Conservation (phyloP, 2,329 filamentous ascomycete genomes). For the Sordariomycetes sp. region DNA sequence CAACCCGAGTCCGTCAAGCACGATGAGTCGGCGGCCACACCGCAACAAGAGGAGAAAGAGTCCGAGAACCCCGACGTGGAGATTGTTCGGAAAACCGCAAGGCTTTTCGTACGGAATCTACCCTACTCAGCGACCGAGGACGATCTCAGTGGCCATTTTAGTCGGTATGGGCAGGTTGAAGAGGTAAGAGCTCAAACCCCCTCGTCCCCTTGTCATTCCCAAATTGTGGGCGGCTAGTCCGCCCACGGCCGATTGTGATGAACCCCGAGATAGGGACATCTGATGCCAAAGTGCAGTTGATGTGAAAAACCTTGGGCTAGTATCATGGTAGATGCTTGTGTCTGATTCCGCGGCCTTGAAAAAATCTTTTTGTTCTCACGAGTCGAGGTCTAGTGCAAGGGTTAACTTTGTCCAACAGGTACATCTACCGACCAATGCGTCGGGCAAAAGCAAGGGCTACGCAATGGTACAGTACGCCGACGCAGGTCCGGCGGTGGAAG, state of each 20-base stretch:
- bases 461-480: constrained; percentile 74
- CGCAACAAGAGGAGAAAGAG: background rate
- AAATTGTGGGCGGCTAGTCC: constrained; percentile 5
- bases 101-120: constrained; percentile 83
- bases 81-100: constrained; percentile 59
- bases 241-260: constrained; percentile 54
- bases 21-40: background rate
- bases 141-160: constrained; percentile 64
- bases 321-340: constrained; percentile 55
- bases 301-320: constrained; percentile 70
- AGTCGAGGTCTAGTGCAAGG: constrained; percentile 25
- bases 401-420: constrained; percentile 48
- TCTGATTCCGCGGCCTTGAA: constrained; percentile 50
- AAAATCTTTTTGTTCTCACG: constrained; percentile 10
- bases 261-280: constrained; percentile 99
- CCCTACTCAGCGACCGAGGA: constrained; percentile 70
- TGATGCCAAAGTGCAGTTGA: constrained; percentile 84
- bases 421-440: constrained; percentile 68
- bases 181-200: constrained; percentile 57
- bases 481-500: constrained; percentile 61
- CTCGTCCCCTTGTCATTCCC: constrained; percentile 9
- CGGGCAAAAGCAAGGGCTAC: constrained; percentile 76
- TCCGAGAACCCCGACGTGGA: constrained; percentile 27
- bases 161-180: constrained; percentile 62
- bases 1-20: background rate